Base-by-base conservation (phyloP, 2,329 filamentous ascomycete genomes). In the Apiospora marii region DNA sequence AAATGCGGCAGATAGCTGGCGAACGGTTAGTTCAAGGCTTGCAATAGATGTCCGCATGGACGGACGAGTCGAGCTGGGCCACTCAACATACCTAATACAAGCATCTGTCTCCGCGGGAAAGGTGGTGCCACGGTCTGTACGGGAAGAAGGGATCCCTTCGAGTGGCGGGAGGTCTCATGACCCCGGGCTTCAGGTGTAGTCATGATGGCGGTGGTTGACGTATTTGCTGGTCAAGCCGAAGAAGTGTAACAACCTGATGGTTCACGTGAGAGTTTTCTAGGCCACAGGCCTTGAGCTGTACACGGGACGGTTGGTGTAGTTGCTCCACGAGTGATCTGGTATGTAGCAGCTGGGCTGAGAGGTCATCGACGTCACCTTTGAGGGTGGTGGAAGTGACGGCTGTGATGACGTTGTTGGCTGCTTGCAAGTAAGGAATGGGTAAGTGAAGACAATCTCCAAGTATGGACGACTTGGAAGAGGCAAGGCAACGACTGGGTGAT, bases 1-100 rank as follows among this genome's bases (percentile, higher is more conserved):
- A 98, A 86, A 99, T 96, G 80, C 96, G 92, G 84, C 95, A 98
- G 80, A 98, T 88, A 67, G 95, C 95, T 97, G 75, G 76, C 71
- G 70, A 68, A 13, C 13, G 10, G 43, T 67, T 49, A 71, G 41
- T 46, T 44, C 8, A 16, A 37, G 16, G 13, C 58, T 41, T 44
- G 19, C 34, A 14, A 4, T 13, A 41, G 12, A 27, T 30, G n/a
- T 4, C 34, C 46, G 22, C 22, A 58, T 3, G 10, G 19, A 41
- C 13, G 19, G 0, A 27, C 30, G 12, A 24, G 64, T 22, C 64
- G 19, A n/a, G 37, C 37, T 68, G 64, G n/a, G 53, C 24, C 37
- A 49, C 74, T 48, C 67, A 53, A 76, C 78, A 53, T 80, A 83
- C 82, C 80, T 71, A 84, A 73, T 49, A 84, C 79, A 67, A 83